Base-by-base conservation (phyloP, 768 basidiomycete genomes). In the Mycena indigotica region DNA sequence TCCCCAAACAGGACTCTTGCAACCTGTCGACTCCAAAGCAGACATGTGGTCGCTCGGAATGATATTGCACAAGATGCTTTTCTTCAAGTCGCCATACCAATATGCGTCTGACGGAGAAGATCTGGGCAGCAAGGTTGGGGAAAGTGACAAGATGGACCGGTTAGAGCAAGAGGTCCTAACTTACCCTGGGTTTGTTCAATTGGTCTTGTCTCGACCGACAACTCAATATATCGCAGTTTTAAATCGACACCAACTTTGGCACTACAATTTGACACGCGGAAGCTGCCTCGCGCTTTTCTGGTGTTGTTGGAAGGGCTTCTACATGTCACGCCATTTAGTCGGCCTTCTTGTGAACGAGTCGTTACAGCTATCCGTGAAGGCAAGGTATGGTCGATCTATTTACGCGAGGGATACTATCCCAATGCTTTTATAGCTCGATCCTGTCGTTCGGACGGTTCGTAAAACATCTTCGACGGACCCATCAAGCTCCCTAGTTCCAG, bases 31-130 rank as follows among this genome's bases (percentile, higher is more conserved):
- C 65, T 92, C 93, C 0, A 95, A 95, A 67, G 84, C 91, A 3
- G 95, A 98, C 68, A 94, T 97, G 87, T 98, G 96, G 95, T 93
- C 92, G 4, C 79, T 98, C 16, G 95, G 95, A 61, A 94, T 98
- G 89, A 92, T 98, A 55, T 79, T 98, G 17, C 87, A 98, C 76
- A 95, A 94, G 66, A 80, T 98, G 59, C 74, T 96, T 1, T 98
- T 97, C 75, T 94, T 98, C 74, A 84, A 84, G 29, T 73, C 96
- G 19, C 95, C 96, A 0, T 98, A 94, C 67, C 80, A 78, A 17
- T 86, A 92, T 62, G 86, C 89, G 1, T 76, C 85, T 1, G 81
- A 80, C 38, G 84, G 83, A 0, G 84, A 83, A 53, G 81, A 77
- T 0, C 76, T 79, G 46, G 79, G 75, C 2, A 76, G 76, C 39